Evolutionary conservation across 2,329 filamentous ascomycete species (phyloP), one percentile per base, ranked within the genome.

Genomic region (Dactylellina sp.): DNA sequence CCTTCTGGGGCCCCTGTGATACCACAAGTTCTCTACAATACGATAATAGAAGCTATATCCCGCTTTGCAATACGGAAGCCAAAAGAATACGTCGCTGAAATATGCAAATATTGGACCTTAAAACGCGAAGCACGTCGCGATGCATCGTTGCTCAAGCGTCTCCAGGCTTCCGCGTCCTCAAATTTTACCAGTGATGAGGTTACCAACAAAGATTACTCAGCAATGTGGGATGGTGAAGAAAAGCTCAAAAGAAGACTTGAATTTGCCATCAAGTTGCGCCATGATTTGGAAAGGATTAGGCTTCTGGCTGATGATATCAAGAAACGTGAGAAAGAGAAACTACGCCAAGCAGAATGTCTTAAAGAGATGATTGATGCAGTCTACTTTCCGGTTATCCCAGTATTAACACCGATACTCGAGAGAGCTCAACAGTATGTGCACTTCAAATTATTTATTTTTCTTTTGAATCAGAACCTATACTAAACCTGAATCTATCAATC

Each of bases 151-250:
- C 86, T 99, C 71, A 98, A 98, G 82, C 89, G 95, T 37, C 85
- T 99, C 18, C 95, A 99, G 80, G 83, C 98, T 16, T 66, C 93
- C n/a, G 97, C 81, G 91, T 97, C 60, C 61, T 76, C 71, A 86
- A 92, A 92, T 0, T 99, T 98, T 81, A 94, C 94, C 5, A 97
- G 93, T 0, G 97, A 97, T 90, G 95, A 99, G 82, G 89, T 99
- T 76, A 97, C 95, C 1, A 87, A 95, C 59, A 90, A 95, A 71
- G 94, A 98, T 81, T 99, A 97, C 81, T 91, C 91, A n/a, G 90
- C 91, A 39, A 97, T 98, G 92, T 89, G 91, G 42, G 89, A 88
- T 50, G 95, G 95, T 62, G 89, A 89, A 78, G 86, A 90, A 24
- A 87, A 92, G 53, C 84, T 99, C 28, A 85, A 89, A 56, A 86